phyloP scores from a whole-genome alignment of 2,329 filamentous ascomycete genomes.

The Fusarium virguliforme region DNA sequence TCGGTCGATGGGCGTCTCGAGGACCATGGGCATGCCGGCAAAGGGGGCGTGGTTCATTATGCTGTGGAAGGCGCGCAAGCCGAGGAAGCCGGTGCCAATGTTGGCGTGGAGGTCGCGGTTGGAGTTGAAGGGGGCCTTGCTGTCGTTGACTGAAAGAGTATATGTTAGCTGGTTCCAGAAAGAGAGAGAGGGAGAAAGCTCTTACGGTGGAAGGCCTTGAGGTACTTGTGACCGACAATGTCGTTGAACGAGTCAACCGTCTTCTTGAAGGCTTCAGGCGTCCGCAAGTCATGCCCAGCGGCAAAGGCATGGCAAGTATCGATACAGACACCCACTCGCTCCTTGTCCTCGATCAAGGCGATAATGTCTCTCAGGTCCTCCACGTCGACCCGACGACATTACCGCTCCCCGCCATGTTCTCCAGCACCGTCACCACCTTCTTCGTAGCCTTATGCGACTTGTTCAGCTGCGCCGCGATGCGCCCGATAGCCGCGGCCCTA shows the following conservation, averaged over 20 bases:
- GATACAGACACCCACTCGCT: constrained; percentile 91
- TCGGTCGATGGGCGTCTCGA: constrained; percentile 94
- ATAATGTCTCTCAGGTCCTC: constrained; percentile 91
- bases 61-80: constrained; percentile 90
- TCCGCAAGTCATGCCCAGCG: constrained; percentile 90
- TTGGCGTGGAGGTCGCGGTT: constrained; percentile 94
- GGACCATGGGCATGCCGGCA: constrained; percentile 86
- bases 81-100: constrained; percentile 95
- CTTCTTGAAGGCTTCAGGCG: constrained; percentile 78
- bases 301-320: constrained; percentile 98
- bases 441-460: constrained; percentile 83
- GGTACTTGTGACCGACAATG: constrained; percentile 82
- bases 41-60: constrained; percentile 88
- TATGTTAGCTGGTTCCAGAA: constrained; percentile 14
- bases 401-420: constrained; percentile 95
- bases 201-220: constrained; percentile 83
- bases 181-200: neutral
- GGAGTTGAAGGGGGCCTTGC: constrained; percentile 88
- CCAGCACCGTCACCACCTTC: constrained; percentile 85
- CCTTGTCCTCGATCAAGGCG: constrained; percentile 82
- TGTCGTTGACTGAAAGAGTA: constrained; percentile 81
- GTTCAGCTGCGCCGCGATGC: constrained; percentile 89
- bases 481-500: constrained; percentile 78
- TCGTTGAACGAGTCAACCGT: constrained; percentile 85
- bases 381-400: constrained; percentile 90